phyloP scores from a whole-genome alignment of 2,329 filamentous ascomycete genomes.

The Colletotrichum sp. region DNA sequence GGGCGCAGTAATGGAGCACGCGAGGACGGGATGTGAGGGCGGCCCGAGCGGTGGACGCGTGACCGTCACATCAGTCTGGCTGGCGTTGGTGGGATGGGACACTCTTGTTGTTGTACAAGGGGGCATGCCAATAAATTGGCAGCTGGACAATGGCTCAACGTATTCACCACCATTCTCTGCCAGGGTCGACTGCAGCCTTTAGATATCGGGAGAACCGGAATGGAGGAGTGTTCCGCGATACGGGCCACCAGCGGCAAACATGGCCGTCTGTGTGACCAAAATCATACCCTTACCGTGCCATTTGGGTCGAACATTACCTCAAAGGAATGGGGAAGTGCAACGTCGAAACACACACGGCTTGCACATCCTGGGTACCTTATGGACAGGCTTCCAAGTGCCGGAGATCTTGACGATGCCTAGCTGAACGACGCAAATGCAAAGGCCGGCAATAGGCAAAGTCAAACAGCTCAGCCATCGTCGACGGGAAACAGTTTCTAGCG shows the following conservation, averaged over 20 bases:
- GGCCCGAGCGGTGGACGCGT: slow-evolving; percentile 7
- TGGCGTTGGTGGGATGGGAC: neutral
- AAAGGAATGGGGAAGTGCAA: neutral
- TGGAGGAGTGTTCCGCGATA: neutral
- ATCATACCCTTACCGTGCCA: neutral
- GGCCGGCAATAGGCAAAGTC: neutral
- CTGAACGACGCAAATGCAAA: neutral
- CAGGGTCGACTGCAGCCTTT: neutral
- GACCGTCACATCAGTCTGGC: neutral
- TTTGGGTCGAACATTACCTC: neutral
- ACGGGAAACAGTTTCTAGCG: neutral
- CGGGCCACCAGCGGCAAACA: neutral
- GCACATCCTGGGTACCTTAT: neutral
- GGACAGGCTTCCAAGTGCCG: neutral
- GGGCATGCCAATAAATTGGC: neutral
- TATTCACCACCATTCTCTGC: neutral
- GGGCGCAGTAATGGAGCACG: neutral
- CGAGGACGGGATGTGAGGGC: slow-evolving; percentile 5
- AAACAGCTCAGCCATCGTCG: neutral
- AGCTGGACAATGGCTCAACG: neutral
- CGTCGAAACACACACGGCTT: neutral
- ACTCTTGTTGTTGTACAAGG: neutral
- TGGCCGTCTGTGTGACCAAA: neutral
- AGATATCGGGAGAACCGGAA: neutral
- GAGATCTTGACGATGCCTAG: neutral